phyloP scores from a whole-genome alignment of 2,329 filamentous ascomycete species.

The Nigrograna mackinnonii region DNA sequence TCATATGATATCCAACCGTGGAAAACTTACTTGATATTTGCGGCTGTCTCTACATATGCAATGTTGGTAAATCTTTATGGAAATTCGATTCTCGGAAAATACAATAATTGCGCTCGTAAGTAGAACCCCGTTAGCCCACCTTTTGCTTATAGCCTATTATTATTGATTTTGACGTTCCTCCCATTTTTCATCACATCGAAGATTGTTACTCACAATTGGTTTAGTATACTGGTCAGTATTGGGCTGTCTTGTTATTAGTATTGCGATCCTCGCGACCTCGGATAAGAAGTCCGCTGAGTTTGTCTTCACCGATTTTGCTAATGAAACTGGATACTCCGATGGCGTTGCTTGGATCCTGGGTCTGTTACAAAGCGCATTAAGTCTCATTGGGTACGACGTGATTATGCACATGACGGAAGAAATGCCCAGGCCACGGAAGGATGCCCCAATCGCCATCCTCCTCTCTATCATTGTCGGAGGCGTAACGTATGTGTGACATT shows the following conservation, averaged over 20 bases:
- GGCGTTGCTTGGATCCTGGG: slow-evolving; percentile 54
- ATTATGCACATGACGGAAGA: slow-evolving; percentile 53
- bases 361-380: slow-evolving; percentile 39
- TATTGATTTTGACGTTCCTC: too few relatives aligned
- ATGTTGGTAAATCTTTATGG: slow-evolving; percentile 47
- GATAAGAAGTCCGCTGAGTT: slow-evolving; percentile 50
- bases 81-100: slow-evolving; percentile 45
- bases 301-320: slow-evolving; percentile 51
- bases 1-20: slow-evolving; percentile 42
- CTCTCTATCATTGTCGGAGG: slow-evolving; percentile 49
- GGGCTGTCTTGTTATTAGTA: slow-evolving; percentile 48
- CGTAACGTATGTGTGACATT: slow-evolving; percentile 38
- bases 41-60: slow-evolving; percentile 43
- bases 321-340: slow-evolving; percentile 35
- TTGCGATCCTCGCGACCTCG: slow-evolving; percentile 47
- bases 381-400: slow-evolving; percentile 49
- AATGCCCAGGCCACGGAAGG: slow-evolving; percentile 47
- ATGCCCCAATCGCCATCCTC: slow-evolving; percentile 49
- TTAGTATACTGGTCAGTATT: slow-evolving; percentile 11
- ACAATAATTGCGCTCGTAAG: slow-evolving; percentile 44
- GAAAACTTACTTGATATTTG: slow-evolving; percentile 50
- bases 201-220: neutral
- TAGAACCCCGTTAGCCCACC: neutral
- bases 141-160: too few relatives aligned
- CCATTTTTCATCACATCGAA: slow-evolving; percentile 30